phyloP scores from a whole-genome alignment of 2,329 filamentous ascomycete genomes.

The Plenodomus tracheiphilus region DNA sequence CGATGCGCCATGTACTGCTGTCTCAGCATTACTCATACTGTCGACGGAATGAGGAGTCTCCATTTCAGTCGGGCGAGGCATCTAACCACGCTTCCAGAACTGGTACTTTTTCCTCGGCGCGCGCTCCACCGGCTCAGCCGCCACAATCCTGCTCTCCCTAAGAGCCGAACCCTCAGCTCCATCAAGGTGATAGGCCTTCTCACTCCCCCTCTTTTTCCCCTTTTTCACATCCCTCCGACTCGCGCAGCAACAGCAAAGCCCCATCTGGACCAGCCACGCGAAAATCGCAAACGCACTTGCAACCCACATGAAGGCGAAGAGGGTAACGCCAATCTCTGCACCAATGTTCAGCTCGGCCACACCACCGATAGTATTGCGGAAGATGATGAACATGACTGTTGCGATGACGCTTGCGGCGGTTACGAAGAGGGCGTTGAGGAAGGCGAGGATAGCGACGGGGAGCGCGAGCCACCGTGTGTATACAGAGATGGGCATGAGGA shows the following conservation, averaged over 20 bases:
- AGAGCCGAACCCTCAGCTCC: constrained; percentile 5
- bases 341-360: constrained; percentile 76
- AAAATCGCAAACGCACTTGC: constrained; percentile 68
- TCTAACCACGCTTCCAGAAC: constrained; percentile 22
- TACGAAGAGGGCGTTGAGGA: constrained; percentile 68
- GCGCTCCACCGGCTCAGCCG: constrained; percentile 5
- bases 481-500: constrained; percentile 61
- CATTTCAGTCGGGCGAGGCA: not conserved
- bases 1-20: not conserved
- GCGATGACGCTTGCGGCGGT: constrained; percentile 73
- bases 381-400: constrained; percentile 82
- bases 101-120: constrained; percentile 14
- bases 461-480: constrained; percentile 62
- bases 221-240: constrained; percentile 57
- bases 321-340: constrained; percentile 68
- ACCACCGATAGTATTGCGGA: constrained; percentile 72
- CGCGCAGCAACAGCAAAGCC: constrained; percentile 77
- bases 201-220: constrained; percentile 51
- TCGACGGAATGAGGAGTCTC: not conserved
- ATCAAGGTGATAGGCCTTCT: constrained; percentile 37
- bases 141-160: constrained; percentile 3
- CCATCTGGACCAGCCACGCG: constrained; percentile 71
- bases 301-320: constrained; percentile 92
- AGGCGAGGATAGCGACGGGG: constrained; percentile 68
- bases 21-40: not conserved